Conservation (phyloP, 345 rosid species). For the Gossypium bickii region DNA sequence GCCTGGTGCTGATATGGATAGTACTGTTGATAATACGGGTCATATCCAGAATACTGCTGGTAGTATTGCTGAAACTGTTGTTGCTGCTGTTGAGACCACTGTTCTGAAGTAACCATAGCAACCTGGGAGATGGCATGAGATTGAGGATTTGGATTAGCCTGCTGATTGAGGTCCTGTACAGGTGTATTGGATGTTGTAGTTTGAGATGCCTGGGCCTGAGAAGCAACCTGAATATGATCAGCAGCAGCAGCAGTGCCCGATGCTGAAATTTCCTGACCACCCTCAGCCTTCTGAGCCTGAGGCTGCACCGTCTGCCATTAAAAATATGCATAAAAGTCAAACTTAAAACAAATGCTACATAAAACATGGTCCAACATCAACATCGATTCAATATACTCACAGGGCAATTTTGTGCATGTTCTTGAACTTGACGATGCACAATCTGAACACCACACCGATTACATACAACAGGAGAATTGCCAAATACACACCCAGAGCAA, state of each 20-base stretch:
- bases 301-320: slow-evolving; percentile 51
- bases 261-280: slow-evolving; percentile 37
- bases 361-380: not conserved
- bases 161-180: slow-evolving; percentile 35
- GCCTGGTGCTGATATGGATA: slow-evolving; percentile 56
- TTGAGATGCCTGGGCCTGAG: slow-evolving; percentile 42
- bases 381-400: slow-evolving; percentile 42
- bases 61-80: slow-evolving; percentile 53
- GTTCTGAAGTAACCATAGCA: slow-evolving; percentile 43
- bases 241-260: slow-evolving; percentile 25
- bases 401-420: slow-evolving; percentile 71
- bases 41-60: slow-evolving; percentile 61
- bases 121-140: slow-evolving; percentile 37
- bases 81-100: slow-evolving; percentile 53
- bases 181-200: slow-evolving; percentile 26
- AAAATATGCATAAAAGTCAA: slow-evolving; percentile 4
- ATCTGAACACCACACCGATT: slow-evolving; percentile 56
- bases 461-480: slow-evolving; percentile 70
- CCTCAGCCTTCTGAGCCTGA: slow-evolving; percentile 31
- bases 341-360: not conserved
- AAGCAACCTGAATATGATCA: slow-evolving; percentile 34
- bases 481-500: slow-evolving; percentile 69
- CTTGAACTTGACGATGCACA: slow-evolving; percentile 63
- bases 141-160: slow-evolving; percentile 29
- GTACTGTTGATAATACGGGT: slow-evolving; percentile 48